Evolutionary conservation across 2,329 filamentous ascomycete species (phyloP).

Genomic region (Cercospora canescens): DNA sequence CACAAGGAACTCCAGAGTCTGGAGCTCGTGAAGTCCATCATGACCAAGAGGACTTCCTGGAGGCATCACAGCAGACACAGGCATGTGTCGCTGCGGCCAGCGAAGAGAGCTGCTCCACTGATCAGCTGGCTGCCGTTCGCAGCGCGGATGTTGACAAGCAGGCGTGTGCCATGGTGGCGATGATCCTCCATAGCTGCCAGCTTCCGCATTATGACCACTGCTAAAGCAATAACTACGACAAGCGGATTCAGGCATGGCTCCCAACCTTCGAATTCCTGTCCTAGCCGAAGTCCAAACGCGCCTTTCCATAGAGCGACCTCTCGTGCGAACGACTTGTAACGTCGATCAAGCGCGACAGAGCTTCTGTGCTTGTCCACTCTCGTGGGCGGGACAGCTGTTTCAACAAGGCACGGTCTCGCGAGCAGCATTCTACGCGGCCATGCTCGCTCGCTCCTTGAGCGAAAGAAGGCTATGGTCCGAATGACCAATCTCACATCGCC

Average conservation of each 20-base stretch:
- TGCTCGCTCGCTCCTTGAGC: neutral
- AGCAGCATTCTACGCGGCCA: no score
- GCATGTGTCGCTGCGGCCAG: neutral
- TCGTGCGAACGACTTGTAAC: no score
- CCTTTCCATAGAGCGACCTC: no score
- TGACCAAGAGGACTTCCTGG: neutral
- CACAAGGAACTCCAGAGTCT: neutral
- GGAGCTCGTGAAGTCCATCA: neutral
- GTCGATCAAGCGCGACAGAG: no score
- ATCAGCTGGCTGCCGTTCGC: neutral
- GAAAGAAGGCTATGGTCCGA: neutral
- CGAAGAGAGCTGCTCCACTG: neutral
- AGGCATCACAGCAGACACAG: neutral
- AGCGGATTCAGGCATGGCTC: no score
- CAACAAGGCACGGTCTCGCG: no score
- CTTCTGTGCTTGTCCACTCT: no score
- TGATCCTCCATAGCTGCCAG: neutral
- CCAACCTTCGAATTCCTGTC: no score
- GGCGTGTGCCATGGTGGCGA: neutral
- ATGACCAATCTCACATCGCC: neutral
- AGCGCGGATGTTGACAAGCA: neutral
- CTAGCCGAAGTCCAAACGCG: no score
- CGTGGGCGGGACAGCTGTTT: no score
- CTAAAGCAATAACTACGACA: no score
- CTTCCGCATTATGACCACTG: neutral